Conservation (phyloP, 2,329 filamentous ascomycete genomes). For the Didymella arachidicola region DNA sequence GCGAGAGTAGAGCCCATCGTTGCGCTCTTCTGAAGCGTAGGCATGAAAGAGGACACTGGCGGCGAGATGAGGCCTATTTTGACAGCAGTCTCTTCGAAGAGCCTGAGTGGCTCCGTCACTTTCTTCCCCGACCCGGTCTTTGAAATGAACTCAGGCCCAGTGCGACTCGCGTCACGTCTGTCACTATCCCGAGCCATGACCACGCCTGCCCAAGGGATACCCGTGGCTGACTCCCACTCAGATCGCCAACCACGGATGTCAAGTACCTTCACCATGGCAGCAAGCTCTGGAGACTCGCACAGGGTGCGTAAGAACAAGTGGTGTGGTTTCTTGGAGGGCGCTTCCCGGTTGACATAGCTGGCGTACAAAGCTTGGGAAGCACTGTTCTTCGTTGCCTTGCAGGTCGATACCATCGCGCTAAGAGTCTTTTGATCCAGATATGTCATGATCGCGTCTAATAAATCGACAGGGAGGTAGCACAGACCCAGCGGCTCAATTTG, state of each 20-base stretch:
- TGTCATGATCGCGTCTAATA: not conserved
- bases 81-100: not conserved
- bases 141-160: not conserved
- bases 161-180: not conserved
- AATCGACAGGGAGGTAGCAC: not conserved
- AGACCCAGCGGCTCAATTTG: not conserved
- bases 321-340: not conserved
- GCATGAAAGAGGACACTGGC: not conserved
- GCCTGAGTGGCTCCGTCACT: not conserved
- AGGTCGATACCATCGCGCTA: not conserved
- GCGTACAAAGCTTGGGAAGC: not conserved
- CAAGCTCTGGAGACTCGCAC: conserved; percentile 6
- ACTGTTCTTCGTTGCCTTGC: not conserved
- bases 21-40: not conserved
- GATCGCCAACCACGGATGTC: conserved; percentile 24
- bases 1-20: not conserved
- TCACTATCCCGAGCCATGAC: no score
- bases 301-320: conserved; percentile 6
- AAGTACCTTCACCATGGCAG: conserved; percentile 7
- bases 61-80: not conserved
- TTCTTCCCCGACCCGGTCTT: not conserved
- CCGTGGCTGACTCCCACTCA: conserved; percentile 14
- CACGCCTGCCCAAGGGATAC: conserved; percentile 1
- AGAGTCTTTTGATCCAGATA: not conserved
- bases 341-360: not conserved